Evolutionary conservation across 192 early-diverging fungal genomes (phyloP).

Genomic region (Backusella tuberculispora): DNA sequence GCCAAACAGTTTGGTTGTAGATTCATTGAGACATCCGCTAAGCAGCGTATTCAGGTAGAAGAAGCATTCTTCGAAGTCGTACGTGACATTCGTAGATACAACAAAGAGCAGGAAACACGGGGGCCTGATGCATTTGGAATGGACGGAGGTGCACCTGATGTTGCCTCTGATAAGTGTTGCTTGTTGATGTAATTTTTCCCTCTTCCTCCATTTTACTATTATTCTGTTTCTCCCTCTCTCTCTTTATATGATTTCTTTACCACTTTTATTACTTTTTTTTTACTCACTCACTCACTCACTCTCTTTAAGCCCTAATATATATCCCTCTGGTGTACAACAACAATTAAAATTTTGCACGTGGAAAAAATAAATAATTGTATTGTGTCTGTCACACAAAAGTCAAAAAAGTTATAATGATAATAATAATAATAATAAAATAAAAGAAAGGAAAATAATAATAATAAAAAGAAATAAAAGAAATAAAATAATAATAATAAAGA

Average conservation of each 20-base stretch:
- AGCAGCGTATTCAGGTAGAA: slow-evolving; percentile 87
- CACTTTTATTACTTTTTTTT: neutral
- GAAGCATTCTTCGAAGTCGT: slow-evolving; percentile 90
- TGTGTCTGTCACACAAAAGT: slow-evolving; percentile 11
- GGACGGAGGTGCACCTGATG: slow-evolving; percentile 37
- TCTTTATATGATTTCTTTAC: neutral
- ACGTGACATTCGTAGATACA: slow-evolving; percentile 78
- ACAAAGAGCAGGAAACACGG: slow-evolving; percentile 62
- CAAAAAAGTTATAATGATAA: slow-evolving; percentile 8
- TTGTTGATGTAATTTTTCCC: slow-evolving; percentile 30
- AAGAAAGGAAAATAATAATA: neutral
- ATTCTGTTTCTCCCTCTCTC: neutral
- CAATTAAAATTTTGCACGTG: slow-evolving; percentile 3
- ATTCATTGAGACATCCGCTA: slow-evolving; percentile 90
- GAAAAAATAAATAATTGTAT: slow-evolving; percentile 12
- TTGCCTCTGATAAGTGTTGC: slow-evolving; percentile 33
- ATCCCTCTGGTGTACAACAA: slow-evolving; percentile 7
- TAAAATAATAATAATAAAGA: slow-evolving; percentile 6
- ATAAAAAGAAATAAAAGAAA: neutral
- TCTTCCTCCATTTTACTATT: neutral
- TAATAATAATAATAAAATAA: slow-evolving; percentile 4
- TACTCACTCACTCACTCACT: neutral
- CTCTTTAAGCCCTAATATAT: slow-evolving; percentile 13
- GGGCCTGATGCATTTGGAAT: slow-evolving; percentile 30
- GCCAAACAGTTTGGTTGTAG: slow-evolving; percentile 77